phyloP scores from a whole-genome alignment of 2,329 filamentous ascomycete species.

The Corniculantispora saksenae region DNA sequence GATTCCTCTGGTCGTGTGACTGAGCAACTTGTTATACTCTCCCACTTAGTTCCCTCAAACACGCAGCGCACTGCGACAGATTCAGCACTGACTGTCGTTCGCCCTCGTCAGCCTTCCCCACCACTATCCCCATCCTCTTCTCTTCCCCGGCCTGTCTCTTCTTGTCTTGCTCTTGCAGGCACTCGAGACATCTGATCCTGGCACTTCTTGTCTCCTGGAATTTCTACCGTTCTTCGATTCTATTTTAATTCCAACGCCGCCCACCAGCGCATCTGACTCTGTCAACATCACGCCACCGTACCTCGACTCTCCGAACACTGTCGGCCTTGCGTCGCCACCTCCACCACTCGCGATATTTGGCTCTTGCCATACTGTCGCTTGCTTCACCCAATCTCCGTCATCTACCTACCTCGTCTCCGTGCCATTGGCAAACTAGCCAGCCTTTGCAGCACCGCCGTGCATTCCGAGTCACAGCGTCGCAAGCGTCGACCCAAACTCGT shows the following conservation, averaged over 20 bases:
- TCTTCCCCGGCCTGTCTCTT: not conserved
- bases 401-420: not conserved
- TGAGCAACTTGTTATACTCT: not conserved
- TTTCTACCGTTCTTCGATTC: not conserved
- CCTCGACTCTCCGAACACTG: not conserved
- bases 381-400: not conserved
- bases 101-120: not conserved
- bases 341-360: not conserved
- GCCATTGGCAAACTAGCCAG: not conserved
- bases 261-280: not conserved
- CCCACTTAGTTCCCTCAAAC: not conserved
- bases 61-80: not conserved
- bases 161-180: not conserved
- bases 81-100: not conserved
- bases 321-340: not conserved
- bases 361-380: not conserved
- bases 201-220: not conserved
- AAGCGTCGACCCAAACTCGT: not conserved
- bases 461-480: not conserved
- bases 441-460: not conserved
- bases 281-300: not conserved
- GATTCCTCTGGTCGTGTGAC: not conserved
- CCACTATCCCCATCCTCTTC: not conserved
- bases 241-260: not conserved
- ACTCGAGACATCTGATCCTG: not conserved